Base-by-base conservation (phyloP, 257 asterid species). In the Solanum chiquidenum region DNA sequence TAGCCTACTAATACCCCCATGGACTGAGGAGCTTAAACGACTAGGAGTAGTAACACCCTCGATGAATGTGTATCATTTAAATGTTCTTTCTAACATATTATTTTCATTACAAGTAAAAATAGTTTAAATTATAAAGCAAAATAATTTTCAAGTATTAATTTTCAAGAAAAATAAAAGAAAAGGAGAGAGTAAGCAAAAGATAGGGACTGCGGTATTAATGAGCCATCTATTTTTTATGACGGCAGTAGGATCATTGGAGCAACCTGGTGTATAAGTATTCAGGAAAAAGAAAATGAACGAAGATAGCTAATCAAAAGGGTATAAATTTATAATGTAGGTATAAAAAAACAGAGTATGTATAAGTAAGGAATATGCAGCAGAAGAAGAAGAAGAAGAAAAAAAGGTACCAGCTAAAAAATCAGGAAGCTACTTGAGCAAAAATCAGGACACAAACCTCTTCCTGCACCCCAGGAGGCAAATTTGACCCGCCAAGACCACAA, bases 371-470 rank as follows among this genome's bases (percentile, higher is more conserved):
- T 49, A 64, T 60, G 33, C 71, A 68, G 33, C 44, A 86, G 76
- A 49, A 14, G 7, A 49, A 44, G 20, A 4, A 44, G 55, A 49
- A 52, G 31, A n/a, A 18, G 44, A 38, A 42, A 42, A 35, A 68
- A 18, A 83, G 87, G 64, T 35, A 75, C 75, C 42, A 76, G 83
- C 33, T 33, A 34, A 79, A 87, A 89, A 80, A 62, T 88, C 87
- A 86, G 77, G 73, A 88, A 60, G 79, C 79, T 33, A 52, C 77
- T 86, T 52, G 40, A 64, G 37, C n/a, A 74, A 85, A 84, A 74
- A 87, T 85, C 69, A 88, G 85, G 90, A 83, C 25, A 77, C 90
- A 85, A 85, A 96, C 99, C 98, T 97, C 99, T 88, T 97, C 99
- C 89, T 94, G 95, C 87, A 89, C 85, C 84, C 98, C 99, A 92